Evolutionary conservation across 2,329 filamentous ascomycete genomes (phyloP).

Genomic region (Fusarium euwallaceae): DNA sequence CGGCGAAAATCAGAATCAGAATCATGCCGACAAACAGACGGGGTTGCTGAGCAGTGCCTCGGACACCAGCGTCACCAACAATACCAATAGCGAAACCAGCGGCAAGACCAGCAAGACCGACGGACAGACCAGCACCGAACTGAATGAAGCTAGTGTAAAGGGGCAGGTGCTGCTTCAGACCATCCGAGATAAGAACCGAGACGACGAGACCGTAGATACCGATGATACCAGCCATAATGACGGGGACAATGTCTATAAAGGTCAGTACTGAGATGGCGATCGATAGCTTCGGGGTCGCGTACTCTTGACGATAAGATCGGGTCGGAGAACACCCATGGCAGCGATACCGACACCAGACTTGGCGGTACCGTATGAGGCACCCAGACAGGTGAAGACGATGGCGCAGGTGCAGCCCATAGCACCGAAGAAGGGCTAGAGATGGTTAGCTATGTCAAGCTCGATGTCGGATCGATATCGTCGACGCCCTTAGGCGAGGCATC

Average conservation of each 20-base stretch:
- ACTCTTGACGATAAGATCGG: constrained; percentile 99
- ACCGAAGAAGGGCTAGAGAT: constrained; percentile 86
- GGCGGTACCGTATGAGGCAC: constrained; percentile 97
- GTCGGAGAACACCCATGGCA: constrained; percentile 97
- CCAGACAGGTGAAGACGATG: constrained; percentile 96
- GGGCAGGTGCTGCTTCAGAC: constrained; percentile 77
- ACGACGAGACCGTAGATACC: constrained; percentile 97
- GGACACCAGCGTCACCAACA: constrained; percentile 89
- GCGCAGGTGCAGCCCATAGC: constrained; percentile 97
- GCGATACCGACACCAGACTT: constrained; percentile 99
- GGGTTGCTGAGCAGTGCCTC: constrained; percentile 86
- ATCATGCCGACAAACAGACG: constrained; percentile 97
- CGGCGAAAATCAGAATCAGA: constrained; percentile 98
- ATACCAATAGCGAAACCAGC: constrained; percentile 91
- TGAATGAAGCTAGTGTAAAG: constrained; percentile 89
- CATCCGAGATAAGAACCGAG: constrained; percentile 87
- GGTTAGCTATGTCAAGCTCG: constrained; percentile 50
- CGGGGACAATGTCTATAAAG: constrained; percentile 90
- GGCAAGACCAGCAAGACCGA: constrained; percentile 86
- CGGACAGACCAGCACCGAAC: constrained; percentile 84
- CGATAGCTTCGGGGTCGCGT: constrained; percentile 56
- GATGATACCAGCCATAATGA: constrained; percentile 99
- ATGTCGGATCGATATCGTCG: constrained; percentile 30
- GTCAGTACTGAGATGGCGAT: constrained; percentile 32
- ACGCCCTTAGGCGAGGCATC: constrained; percentile 36